phyloP scores from a whole-genome alignment of 2,329 filamentous ascomycete genomes.

The Pezicula carpinea region DNA sequence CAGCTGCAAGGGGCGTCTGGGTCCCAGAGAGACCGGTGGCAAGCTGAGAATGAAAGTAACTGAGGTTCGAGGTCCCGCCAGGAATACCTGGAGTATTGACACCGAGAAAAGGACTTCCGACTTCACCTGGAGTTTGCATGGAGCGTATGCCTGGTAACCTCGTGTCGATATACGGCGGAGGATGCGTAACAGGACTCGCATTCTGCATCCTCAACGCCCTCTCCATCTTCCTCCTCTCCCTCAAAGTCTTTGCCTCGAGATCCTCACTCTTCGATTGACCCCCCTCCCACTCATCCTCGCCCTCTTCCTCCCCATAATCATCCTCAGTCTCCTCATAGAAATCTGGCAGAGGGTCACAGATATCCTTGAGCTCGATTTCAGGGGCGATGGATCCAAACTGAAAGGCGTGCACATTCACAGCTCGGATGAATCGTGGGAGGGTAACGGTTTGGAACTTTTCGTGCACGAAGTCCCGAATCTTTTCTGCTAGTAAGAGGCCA shows the following conservation, averaged over 20 bases:
- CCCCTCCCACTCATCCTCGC: constrained; percentile 32
- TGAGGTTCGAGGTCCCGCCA: constrained; percentile 70
- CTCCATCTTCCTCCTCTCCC: constrained; percentile 30
- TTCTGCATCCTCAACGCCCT: constrained; percentile 30
- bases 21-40: constrained; percentile 67
- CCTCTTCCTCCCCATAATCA: constrained; percentile 49
- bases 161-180: constrained; percentile 37
- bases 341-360: constrained; percentile 90
- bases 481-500: constrained; percentile 76
- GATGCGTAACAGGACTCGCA: constrained; percentile 13
- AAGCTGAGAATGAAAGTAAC: constrained; percentile 78
- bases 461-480: constrained; percentile 90
- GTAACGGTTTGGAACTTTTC: constrained; percentile 90
- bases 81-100: constrained; percentile 59
- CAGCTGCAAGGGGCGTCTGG: constrained; percentile 74
- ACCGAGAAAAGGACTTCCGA: constrained; percentile 53
- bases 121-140: constrained; percentile 33
- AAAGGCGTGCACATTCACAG: constrained; percentile 90
- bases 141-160: constrained; percentile 28
- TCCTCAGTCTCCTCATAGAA: constrained; percentile 86
- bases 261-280: constrained; percentile 11
- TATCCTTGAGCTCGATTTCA: constrained; percentile 88
- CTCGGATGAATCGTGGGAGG: constrained; percentile 93
- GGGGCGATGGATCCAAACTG: constrained; percentile 83
- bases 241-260: constrained; percentile 20